Percentiles rank a stretch among this genome's conserved stretches.
Evolutionary conservation across 2,329 filamentous ascomycete genomes (phyloP).

Genomic region (Lachnum nothofagi): DNA sequence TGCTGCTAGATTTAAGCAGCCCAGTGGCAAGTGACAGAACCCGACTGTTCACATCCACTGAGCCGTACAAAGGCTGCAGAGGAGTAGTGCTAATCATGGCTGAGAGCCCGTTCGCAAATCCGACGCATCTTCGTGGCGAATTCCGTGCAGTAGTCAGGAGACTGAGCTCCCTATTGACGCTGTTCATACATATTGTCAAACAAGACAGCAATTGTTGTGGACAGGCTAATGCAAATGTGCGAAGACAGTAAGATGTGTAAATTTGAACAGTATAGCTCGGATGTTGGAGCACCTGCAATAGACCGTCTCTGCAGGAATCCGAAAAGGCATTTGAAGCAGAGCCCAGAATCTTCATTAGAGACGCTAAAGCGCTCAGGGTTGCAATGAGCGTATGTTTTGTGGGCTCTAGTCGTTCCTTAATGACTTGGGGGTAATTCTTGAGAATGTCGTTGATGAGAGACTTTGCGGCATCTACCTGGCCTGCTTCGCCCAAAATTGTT

Average conservation of each 20-base stretch:
- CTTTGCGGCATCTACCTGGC: slow-evolving; percentile 76
- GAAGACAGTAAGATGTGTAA: slow-evolving; percentile 78
- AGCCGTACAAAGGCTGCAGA: slow-evolving; percentile 83
- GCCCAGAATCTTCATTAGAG: slow-evolving; percentile 73
- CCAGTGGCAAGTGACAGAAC: slow-evolving; percentile 88
- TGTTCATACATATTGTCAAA: slow-evolving; percentile 95
- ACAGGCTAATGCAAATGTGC: slow-evolving; percentile 81
- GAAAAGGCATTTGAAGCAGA: slow-evolving; percentile 75
- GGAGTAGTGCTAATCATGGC: slow-evolving; percentile 87
- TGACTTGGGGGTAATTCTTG: slow-evolving; percentile 87
- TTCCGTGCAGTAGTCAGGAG: slow-evolving; percentile 70
- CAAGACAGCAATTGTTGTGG: slow-evolving; percentile 88
- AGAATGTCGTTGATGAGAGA: slow-evolving; percentile 80
- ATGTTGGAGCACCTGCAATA: slow-evolving; percentile 87
- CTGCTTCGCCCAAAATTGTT: slow-evolving; percentile 80
- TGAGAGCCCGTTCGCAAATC: slow-evolving; percentile 86
- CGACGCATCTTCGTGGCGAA: slow-evolving; percentile 77
- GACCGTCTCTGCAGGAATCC: slow-evolving; percentile 76
- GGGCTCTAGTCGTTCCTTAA: slow-evolving; percentile 83
- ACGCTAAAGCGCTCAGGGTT: slow-evolving; percentile 71
- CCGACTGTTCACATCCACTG: slow-evolving; percentile 88
- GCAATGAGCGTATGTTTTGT: slow-evolving; percentile 79
- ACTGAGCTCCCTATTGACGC: slow-evolving; percentile 77
- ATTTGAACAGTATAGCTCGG: slow-evolving; percentile 95
- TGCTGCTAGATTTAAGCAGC: slow-evolving; percentile 84